Conservation (phyloP, 2,329 filamentous ascomycete genomes). For the Penicillium verrucosum region DNA sequence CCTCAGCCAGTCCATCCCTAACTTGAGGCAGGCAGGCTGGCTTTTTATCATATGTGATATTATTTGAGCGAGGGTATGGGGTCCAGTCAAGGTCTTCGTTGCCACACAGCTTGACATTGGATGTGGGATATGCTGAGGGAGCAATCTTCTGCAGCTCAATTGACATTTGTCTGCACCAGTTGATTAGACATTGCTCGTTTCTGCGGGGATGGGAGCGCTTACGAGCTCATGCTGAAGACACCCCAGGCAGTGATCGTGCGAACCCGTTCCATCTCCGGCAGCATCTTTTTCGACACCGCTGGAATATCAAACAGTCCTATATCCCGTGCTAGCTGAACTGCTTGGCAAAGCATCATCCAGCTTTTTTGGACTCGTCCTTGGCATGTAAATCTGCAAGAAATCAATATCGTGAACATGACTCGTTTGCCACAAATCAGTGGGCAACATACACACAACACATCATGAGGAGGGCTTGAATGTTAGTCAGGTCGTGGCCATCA, state of each 20-base stretch:
- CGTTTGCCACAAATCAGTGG: neutral
- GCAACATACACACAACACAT: slow-evolving; percentile 34
- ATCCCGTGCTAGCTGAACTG: slow-evolving; percentile 32
- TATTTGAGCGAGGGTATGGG: slow-evolving; percentile 34
- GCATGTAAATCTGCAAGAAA: slow-evolving; percentile 23
- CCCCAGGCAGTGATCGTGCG: slow-evolving; percentile 31
- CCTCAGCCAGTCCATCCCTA: slow-evolving; percentile 19
- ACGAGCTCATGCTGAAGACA: slow-evolving; percentile 33
- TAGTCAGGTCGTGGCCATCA: slow-evolving; percentile 31
- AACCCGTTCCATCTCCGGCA: slow-evolving; percentile 21
- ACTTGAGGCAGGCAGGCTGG: slow-evolving; percentile 29
- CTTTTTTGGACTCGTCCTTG: slow-evolving; percentile 27
- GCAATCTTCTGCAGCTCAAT: slow-evolving; percentile 23
- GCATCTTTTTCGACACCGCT: slow-evolving; percentile 10
- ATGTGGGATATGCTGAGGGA: slow-evolving; percentile 20
- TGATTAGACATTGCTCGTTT: slow-evolving; percentile 9
- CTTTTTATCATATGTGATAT: slow-evolving; percentile 24
- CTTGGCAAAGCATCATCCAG: slow-evolving; percentile 35
- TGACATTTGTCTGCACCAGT: slow-evolving; percentile 27
- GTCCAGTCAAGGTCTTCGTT: slow-evolving; percentile 27
- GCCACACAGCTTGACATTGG: slow-evolving; percentile 12
- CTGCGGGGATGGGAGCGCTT: neutral
- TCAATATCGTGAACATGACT: slow-evolving; percentile 16
- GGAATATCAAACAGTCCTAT: slow-evolving; percentile 27
- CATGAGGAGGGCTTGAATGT: slow-evolving; percentile 36